Percentiles rank a stretch among this genome's conserved stretches.
Evolutionary conservation across 345 rosid species (phyloP).

Genomic region (Trapa incisa): DNA sequence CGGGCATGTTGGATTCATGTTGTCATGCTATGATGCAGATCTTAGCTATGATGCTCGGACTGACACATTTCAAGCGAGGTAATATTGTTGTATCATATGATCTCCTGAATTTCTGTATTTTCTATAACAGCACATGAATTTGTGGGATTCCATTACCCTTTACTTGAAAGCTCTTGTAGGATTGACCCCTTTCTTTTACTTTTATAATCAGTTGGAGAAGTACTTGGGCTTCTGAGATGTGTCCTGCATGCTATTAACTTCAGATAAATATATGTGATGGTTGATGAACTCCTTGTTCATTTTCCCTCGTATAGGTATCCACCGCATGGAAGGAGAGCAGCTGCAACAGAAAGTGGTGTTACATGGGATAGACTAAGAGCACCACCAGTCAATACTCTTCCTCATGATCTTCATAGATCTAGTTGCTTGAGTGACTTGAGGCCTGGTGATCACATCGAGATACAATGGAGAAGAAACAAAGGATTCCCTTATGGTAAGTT

Average conservation of each 20-base stretch:
- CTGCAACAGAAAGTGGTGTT: constrained; percentile 49
- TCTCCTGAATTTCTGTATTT: constrained; percentile 3
- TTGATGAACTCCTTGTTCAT: neutral
- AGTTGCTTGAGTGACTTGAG: constrained; percentile 54
- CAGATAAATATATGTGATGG: neutral
- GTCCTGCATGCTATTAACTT: no score
- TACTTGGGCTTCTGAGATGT: neutral
- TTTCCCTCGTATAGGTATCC: constrained; percentile 48
- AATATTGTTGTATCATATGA: constrained; percentile 3
- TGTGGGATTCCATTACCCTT: neutral
- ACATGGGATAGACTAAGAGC: constrained; percentile 76
- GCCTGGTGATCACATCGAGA: constrained; percentile 86
- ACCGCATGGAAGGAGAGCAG: constrained; percentile 57
- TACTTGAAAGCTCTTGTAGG: neutral
- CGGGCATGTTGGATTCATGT: constrained; percentile 87
- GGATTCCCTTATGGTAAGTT: constrained; percentile 57
- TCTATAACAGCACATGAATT: neutral
- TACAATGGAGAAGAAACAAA: constrained; percentile 92
- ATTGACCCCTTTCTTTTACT: no score
- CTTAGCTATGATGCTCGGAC: constrained; percentile 59
- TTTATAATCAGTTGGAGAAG: neutral
- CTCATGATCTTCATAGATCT: constrained; percentile 41
- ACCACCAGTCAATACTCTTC: constrained; percentile 47
- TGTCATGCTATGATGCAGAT: constrained; percentile 91
- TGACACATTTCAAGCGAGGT: constrained; percentile 84